Base-by-base conservation (phyloP, 2,329 filamentous ascomycete genomes). In the Xylaria sp. region DNA sequence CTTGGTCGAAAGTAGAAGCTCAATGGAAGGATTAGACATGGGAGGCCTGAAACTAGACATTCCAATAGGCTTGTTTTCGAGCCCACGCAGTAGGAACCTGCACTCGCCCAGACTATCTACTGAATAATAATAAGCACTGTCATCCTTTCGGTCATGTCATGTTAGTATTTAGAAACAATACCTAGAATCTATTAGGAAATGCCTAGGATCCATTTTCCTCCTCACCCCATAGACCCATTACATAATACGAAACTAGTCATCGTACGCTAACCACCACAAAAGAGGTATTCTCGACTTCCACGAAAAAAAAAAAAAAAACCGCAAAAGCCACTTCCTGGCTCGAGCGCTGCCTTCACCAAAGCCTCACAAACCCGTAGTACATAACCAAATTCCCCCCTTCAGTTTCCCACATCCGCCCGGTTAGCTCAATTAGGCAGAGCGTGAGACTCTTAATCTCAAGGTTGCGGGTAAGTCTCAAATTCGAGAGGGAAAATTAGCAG, bases 401-500 rank as follows among this genome's bases (percentile, higher is more conserved):
- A 27, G 4, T 4, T 27, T 27, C 24, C 24, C 24, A 27, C 24
- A 27, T 27, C 24, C 24, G 84, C 84, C 84, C 81, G 84, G 85
- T 83, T 89, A 89, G 86, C 86, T 89, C 86, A 27, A 27, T 27
- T 27, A 86, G 86, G 86, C 89, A 90, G 88, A 90, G 88, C 88
- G 88, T 90, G 85, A 89, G 88, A 89, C 88, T 90, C 88, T 84
- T 83, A 82, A 85, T 86, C 73, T 77, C 75, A 77, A 77, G 75
- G 75, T 74, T 77, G 75, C 75, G 74, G 75, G 76, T 78, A 47
- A 59, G 66, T 60, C 14, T 24, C 11, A 27, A 27, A 4, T 9
- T 4, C 27, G 8, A 19, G 1, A 19, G 45, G 2, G 14, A 9
- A 42, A 36, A 2, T 30, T n/a, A 11, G 34, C 24, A 47, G 21